Evolutionary conservation across 352 stramenopile species (phyloP), one percentile per base, ranked within the genome.

Genomic region (Pythium folliculosum): DNA sequence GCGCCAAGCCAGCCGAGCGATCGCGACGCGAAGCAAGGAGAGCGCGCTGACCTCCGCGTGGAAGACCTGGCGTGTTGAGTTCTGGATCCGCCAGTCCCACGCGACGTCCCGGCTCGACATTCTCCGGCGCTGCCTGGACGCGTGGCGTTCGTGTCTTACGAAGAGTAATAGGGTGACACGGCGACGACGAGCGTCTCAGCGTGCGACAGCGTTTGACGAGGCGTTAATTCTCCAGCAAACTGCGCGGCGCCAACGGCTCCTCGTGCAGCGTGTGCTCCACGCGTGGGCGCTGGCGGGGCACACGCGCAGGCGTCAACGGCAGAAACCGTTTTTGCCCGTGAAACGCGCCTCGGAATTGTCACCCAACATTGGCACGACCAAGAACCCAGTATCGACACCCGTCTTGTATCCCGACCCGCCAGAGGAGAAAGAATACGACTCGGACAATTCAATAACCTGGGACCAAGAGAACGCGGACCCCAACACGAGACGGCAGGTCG

Each of bases 51-150:
- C 1, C 1, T 12, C 23, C 1, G 43, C 52, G 12, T 71, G 57
- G 65, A 59, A 58, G 35, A 44, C 27, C 22, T 71, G 65, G 65
- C 43, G 65, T 13, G 16, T 71, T 19, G 65, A 71, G 37, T 71
- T 59, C 43, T 71, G 65, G 65, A 58, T 71, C n/a, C 51, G 35
- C 8, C 56, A 52, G 14, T 58, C 32, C 1, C 64, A 63, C 0
- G 17, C 22, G 35, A 49, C 21, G 2, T 8, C n/a, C 1, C 7
- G n/a, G 0, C 19, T 2, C 2, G 55, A 27, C 7, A n/a, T 63
- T 5, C 8, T 63, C 23, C 65, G 52, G 5, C 50, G 22, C 17
- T 58, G 38, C 35, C 30, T 71, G 49, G 5, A 54, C 30, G 50
- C 32, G 32, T 71, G 65, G 65, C 56, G 50, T 2, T 54, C 45